Base-by-base conservation (phyloP, 495 filamentous ascomycete genomes). In the Neurospora discreta region DNA sequence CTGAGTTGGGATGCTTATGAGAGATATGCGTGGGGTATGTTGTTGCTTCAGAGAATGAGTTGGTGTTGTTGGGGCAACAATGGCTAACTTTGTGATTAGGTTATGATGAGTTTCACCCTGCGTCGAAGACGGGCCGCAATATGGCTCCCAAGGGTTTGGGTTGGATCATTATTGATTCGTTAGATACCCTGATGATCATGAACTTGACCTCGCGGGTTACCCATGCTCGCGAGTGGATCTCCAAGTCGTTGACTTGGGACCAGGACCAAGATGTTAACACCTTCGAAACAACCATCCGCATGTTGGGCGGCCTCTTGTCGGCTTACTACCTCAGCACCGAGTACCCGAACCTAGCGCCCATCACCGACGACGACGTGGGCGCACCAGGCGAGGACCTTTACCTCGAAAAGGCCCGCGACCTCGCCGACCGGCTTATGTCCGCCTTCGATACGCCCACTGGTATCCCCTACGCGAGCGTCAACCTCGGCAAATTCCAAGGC, bases 101-200 rank as follows among this genome's bases (percentile, higher is more conserved):
- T 20, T 89, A 87, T 73, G 95, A 99, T 76, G 88, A 92, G 77
- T 99, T 91, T 77, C 87, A 91, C 73, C 96, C 95, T 18, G 76
- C 94, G 43, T 88, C 91, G 1, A 95, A 94, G 79, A 88, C 80
- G n/a, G 91, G 92, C 68, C 82, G 82, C 42, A 89, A 97, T 71
- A 98, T 98, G 93, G 87, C 91, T 13, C 86, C 90, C 3, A 87
- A 90, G 71, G 92, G 92, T 36, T 82, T 99, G 80, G 95, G 95
- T 8, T 99, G 96, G 96, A 98, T 98, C 73, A 98, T 99, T 69
- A 91, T 99, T 39, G 96, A 99, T 82, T 89, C 94, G 65, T 83
- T 99, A 65, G 95, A 99, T 79, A 98, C 95, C 18, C 83, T 98
- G 85, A 98, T 99, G 84, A 82, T 99, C 70, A 99, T 99, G 95